These are phyloP conservation scores for Hebeloma cylindrosporum DNA, from an alignment of 768 basidiomycete species.

Conservation along the genomic window DNA sequence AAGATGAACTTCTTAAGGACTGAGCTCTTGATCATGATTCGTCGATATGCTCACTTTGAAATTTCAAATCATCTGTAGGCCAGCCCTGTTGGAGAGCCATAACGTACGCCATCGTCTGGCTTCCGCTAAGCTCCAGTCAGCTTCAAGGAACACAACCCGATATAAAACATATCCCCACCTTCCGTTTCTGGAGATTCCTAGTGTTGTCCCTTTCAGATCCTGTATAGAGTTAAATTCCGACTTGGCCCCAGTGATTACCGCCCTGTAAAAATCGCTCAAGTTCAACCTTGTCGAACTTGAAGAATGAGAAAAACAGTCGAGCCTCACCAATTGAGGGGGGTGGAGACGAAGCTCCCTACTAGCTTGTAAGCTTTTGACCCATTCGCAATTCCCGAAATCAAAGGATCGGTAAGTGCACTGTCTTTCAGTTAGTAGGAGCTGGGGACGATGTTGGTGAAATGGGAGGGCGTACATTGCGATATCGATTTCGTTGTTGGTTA, in stretches of 20 bases:
- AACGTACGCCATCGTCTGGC: conserved; percentile 94
- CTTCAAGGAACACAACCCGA: neutral
- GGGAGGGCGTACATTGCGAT: conserved; percentile 66
- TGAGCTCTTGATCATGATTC: too few relatives aligned
- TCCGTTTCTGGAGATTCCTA: conserved; percentile 88
- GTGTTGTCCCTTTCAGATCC: conserved; percentile 76
- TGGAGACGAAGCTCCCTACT: conserved; percentile 87
- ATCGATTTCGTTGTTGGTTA: conserved; percentile 77
- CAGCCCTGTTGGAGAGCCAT: conserved; percentile 90
- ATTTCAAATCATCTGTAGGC: conserved; percentile 60
- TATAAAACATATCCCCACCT: conserved; percentile 47
- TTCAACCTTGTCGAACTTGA: neutral
- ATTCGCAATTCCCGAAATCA: conserved; percentile 51
- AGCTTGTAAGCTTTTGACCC: conserved; percentile 87
- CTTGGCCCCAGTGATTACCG: conserved; percentile 84
- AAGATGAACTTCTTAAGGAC: neutral
- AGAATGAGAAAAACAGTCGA: neutral
- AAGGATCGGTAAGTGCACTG: conserved; percentile 20
- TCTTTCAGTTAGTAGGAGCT: neutral
- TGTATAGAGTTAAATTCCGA: conserved; percentile 67
- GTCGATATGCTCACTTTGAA: conserved; percentile 56
- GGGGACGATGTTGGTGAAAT: neutral
- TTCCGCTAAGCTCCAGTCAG: conserved; percentile 52
- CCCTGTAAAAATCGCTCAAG: conserved; percentile 57
- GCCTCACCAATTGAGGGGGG: conserved; percentile 85